Conservation (phyloP, 345 rosid genomes). For the Eutrema heterophyllum region DNA sequence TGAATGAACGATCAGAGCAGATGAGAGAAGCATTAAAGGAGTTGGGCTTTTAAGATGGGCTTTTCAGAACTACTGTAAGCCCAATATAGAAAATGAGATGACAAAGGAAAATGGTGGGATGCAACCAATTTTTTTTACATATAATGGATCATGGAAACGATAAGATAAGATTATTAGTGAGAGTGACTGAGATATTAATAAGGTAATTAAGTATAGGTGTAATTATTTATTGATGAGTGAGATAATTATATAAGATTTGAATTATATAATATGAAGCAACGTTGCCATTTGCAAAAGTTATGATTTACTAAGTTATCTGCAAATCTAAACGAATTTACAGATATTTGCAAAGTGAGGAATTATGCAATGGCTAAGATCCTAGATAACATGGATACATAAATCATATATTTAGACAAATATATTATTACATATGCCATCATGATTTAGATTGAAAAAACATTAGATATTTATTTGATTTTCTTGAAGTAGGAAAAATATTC, state of each 20-base stretch:
- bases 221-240: neutral
- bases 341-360: neutral
- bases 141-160: neutral
- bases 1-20: neutral
- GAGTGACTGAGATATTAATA: neutral
- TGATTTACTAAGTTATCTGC: neutral
- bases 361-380: neutral
- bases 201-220: neutral
- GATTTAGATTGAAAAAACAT: neutral
- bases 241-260: neutral
- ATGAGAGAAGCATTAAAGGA: neutral
- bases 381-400: neutral
- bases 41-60: slow-evolving; percentile 3
- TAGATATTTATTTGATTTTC: neutral
- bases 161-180: neutral
- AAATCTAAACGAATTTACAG: neutral
- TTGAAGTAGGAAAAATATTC: neutral
- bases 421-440: neutral
- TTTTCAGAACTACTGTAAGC: neutral
- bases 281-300: neutral
- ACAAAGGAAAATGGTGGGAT: neutral
- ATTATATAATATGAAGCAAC: neutral
- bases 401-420: neutral
- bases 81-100: neutral
- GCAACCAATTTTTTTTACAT: neutral